Conservation (phyloP, 2,329 filamentous ascomycete species). For the Cyclaneusma minus region DNA sequence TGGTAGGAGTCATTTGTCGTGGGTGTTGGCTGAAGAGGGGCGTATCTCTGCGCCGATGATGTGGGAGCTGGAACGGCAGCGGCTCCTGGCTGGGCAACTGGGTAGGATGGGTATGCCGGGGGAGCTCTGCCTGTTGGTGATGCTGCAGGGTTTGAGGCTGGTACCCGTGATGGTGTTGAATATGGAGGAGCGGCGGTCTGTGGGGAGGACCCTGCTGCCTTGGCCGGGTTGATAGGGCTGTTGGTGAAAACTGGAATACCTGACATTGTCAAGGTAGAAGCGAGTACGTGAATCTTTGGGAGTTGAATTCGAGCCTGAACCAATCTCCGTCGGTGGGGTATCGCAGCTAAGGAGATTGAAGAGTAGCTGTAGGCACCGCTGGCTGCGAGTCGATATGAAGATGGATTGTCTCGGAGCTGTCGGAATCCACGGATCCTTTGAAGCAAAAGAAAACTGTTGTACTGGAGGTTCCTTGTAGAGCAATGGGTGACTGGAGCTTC, state of each 20-base stretch:
- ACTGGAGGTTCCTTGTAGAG: too few species aligned
- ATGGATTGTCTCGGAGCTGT: too few species aligned
- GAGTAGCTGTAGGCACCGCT: too few species aligned
- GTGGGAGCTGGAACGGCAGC: slow-evolving; percentile 26
- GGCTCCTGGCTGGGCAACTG: slow-evolving; percentile 31
- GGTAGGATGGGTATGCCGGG: slow-evolving; percentile 17
- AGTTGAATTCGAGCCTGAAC: too few species aligned
- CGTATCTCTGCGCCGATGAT: slow-evolving; percentile 18
- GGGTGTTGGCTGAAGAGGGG: slow-evolving; percentile 25
- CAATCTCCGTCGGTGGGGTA: too few species aligned
- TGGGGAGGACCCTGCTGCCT: slow-evolving; percentile 32
- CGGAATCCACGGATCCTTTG: too few species aligned
- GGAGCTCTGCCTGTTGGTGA: slow-evolving; percentile 18
- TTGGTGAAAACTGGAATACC: slow-evolving; percentile 43
- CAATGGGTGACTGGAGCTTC: too few species aligned
- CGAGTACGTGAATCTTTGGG: too few species aligned
- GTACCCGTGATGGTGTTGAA: slow-evolving; percentile 9
- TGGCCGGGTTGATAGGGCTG: slow-evolving; percentile 42
- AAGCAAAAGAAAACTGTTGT: too few species aligned
- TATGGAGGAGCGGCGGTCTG: slow-evolving; percentile 22
- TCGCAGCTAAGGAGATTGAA: too few species aligned
- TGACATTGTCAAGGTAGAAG: too few species aligned
- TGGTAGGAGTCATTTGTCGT: slow-evolving; percentile 20
- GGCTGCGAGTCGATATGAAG: too few species aligned
- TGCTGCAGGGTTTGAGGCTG: slow-evolving; percentile 6